Base-by-base conservation (phyloP, 495 filamentous ascomycete species). In the Aspergillus ostianus region DNA sequence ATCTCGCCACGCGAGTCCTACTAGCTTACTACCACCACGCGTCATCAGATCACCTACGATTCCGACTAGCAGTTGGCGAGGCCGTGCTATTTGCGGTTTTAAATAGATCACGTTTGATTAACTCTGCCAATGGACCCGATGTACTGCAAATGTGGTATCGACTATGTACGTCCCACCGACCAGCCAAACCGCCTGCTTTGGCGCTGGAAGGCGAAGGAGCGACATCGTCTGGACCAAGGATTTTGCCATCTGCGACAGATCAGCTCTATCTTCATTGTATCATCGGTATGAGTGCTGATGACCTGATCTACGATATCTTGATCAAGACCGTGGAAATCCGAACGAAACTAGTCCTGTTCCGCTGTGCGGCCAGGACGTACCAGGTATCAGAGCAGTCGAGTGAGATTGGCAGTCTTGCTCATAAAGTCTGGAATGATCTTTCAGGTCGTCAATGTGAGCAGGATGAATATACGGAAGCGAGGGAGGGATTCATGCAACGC, bases 1-100 rank as follows among this genome's bases (percentile, higher is more conserved):
- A 26, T 26, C 56, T 63, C 9, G 21, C 27, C 20, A 44, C 60
- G 13, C 30, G 41, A 18, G 27, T 57, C 6, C 46, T 64, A 19
- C 57, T 64, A 1, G 62, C 62, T 10, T 64, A 60, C 20, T 64
- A 64, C 44, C 62, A 64, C 50, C 62, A 64, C 32, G 62, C 62
- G 7, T 64, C 62, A 17, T 60, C 62, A 20, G 21, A 60, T 30
- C 62, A 64, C 47, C 26, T 44, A 1, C 53, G 47, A 18, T 64
- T 64, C 23, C 57, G 58, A n/a, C 20, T 60, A 19, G 62, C 62
- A 15, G 62, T 64, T 0, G 47, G 49, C 47, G 57, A 64, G 8
- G 52, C 62, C 18, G 54, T 64, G 4, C 53, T 32, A 1, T 64
- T 64, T 20, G 62, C 61, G 17, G 17, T 53, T 8, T 49, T 26